Percentiles rank a stretch among this genome's conserved stretches.
Conservation (phyloP, 2,329 filamentous ascomycete genomes). For the Orbilia javanica region DNA sequence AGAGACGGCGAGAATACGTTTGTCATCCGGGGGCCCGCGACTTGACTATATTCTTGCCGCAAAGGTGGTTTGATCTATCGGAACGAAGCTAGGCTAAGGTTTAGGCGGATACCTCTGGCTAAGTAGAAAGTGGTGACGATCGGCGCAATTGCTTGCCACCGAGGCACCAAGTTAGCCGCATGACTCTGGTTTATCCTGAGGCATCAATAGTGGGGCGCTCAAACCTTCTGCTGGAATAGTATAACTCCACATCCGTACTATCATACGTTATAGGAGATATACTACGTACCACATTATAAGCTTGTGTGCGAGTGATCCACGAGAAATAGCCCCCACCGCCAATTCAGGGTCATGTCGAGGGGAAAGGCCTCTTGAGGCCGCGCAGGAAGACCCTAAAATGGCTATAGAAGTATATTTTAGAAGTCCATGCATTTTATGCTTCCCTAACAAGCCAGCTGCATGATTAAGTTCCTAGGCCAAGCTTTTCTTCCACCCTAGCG, state of each 20-base stretch:
- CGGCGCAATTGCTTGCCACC: conserved; percentile 37
- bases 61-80: conserved; percentile 26
- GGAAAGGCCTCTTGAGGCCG: conserved; percentile 2
- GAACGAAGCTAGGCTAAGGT: conserved; percentile 5
- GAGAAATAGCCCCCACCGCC: conserved; percentile 9
- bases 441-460: conserved; percentile 41
- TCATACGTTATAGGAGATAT: conserved; percentile 3
- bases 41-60: conserved; percentile 21
- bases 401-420: not conserved
- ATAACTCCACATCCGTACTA: conserved; percentile 4
- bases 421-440: conserved; percentile 46
- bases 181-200: conserved; percentile 11
- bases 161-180: conserved; percentile 20
- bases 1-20: not conserved
- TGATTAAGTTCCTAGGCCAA: conserved; percentile 38
- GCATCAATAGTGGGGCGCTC: conserved; percentile 11
- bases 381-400: not conserved
- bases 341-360: not conserved
- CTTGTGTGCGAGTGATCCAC: not conserved
- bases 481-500: conserved; percentile 43
- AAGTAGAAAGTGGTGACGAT: conserved; percentile 36
- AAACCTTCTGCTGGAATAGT: not conserved
- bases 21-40: conserved; percentile 54
- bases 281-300: not conserved
- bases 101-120: conserved; percentile 33